Evolutionary conservation across 306 rosid genomes (phyloP).

Genomic region (Vachellia collinsii): DNA sequence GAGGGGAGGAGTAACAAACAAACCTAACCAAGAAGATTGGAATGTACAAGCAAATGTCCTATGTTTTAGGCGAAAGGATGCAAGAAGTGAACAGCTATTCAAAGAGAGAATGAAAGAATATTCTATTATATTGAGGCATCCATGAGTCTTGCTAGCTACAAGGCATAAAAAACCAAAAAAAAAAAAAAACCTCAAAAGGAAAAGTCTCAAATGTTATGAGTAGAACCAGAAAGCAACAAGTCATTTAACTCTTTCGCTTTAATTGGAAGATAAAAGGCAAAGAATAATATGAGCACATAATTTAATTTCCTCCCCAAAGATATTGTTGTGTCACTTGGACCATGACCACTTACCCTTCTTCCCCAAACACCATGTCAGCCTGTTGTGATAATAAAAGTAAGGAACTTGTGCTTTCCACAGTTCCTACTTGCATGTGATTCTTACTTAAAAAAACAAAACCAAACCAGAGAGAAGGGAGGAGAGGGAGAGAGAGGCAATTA

Average conservation of each 20-base stretch:
- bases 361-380: slow-evolving; percentile 54
- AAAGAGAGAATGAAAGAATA: slow-evolving; percentile 39
- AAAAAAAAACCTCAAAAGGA: slow-evolving; percentile 43
- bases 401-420: slow-evolving; percentile 76
- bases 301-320: slow-evolving; percentile 36
- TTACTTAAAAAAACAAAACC: slow-evolving; percentile 22
- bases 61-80: slow-evolving; percentile 20
- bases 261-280: slow-evolving; percentile 62
- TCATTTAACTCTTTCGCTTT: slow-evolving; percentile 65
- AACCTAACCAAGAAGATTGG: slow-evolving; percentile 13
- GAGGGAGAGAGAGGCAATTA: slow-evolving; percentile 40
- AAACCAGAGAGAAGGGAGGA: background rate
- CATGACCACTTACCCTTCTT: slow-evolving; percentile 75
- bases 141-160: slow-evolving; percentile 23
- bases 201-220: slow-evolving; percentile 51
- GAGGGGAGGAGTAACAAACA: background rate
- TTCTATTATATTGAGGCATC: slow-evolving; percentile 36
- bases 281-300: slow-evolving; percentile 42
- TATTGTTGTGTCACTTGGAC: slow-evolving; percentile 62
- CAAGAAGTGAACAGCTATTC: slow-evolving; percentile 9
- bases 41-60: background rate
- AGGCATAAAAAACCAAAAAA: background rate
- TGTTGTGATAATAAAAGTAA: slow-evolving; percentile 56
- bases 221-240: slow-evolving; percentile 69
- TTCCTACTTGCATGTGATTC: slow-evolving; percentile 69